Evolutionary conservation across 495 filamentous ascomycete genomes (phyloP).

Genomic region (Pyrenopolyporus hunteri): DNA sequence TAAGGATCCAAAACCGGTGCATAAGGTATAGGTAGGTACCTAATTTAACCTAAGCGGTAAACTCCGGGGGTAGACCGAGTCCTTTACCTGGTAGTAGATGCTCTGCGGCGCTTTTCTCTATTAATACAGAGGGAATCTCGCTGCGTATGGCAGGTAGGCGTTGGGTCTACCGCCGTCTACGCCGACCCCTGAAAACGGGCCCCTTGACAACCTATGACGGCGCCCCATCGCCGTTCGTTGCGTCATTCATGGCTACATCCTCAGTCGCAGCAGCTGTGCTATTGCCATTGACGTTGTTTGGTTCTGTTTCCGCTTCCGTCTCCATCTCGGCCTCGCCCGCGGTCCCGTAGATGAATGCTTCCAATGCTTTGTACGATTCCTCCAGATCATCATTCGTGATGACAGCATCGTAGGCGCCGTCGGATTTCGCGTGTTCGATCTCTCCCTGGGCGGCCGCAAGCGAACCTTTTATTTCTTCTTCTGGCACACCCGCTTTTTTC

Average conservation of each 20-base stretch:
- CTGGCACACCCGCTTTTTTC: slow-evolving; percentile 62
- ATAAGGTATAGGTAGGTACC: too few species aligned
- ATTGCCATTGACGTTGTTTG: neutral
- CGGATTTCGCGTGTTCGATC: slow-evolving; percentile 66
- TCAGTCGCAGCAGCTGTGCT: neutral
- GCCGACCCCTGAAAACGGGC: neutral
- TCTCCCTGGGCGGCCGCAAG: slow-evolving; percentile 69
- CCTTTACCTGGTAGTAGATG: too few species aligned
- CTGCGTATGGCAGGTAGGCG: too few species aligned
- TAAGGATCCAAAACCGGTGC: too few species aligned
- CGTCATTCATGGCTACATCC: slow-evolving; percentile 2
- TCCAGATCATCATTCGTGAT: slow-evolving; percentile 77
- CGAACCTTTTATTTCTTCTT: slow-evolving; percentile 66
- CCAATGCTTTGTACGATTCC: slow-evolving; percentile 54
- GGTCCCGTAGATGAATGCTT: slow-evolving; percentile 23
- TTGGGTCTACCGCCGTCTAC: neutral
- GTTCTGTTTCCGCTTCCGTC: neutral
- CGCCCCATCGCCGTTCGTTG: slow-evolving; percentile 5
- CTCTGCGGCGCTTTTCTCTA: too few species aligned
- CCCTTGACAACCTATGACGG: neutral
- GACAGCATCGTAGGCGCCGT: slow-evolving; percentile 68
- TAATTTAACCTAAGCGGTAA: too few species aligned
- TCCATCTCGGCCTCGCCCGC: neutral
- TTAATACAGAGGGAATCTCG: too few species aligned
- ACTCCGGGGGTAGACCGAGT: too few species aligned